These are phyloP conservation scores for Prosopis cineraria DNA, from an alignment of 306 rosid genomes.

Conservation along the genomic window DNA sequence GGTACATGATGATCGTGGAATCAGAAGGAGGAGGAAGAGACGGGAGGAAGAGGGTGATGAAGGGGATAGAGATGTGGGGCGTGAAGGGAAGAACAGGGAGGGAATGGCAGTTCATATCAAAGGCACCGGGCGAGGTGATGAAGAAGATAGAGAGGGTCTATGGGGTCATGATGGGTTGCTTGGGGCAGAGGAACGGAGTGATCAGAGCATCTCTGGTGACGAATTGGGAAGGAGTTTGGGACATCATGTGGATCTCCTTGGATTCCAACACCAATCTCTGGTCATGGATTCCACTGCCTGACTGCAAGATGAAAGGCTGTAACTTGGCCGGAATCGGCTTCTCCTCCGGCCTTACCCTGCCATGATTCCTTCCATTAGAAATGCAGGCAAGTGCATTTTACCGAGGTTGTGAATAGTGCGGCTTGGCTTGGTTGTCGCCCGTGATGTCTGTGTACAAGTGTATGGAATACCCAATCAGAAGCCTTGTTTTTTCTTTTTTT, in stretches of 20 bases:
- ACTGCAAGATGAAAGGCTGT: constrained; percentile 63
- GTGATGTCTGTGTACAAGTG: no score
- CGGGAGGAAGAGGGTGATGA: constrained; percentile 34
- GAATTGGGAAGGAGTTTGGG: constrained; percentile 60
- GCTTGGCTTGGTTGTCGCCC: no score
- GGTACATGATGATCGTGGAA: constrained; percentile 60
- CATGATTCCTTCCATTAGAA: no score
- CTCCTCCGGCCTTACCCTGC: constrained; percentile 56
- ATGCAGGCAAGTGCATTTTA: no score
- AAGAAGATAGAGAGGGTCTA: constrained; percentile 47
- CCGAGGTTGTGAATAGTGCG: no score
- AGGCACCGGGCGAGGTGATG: constrained; percentile 34
- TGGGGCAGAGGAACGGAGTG: constrained; percentile 51
- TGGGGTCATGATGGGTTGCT: constrained; percentile 71
- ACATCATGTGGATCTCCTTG: constrained; percentile 53
- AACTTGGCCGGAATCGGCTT: constrained; percentile 70
- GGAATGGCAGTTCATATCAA: constrained; percentile 50
- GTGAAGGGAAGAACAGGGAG: constrained; percentile 42
- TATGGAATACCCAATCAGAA: no score
- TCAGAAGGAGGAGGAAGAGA: constrained; percentile 37
- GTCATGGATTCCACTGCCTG: constrained; percentile 57
- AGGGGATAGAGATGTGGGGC: constrained; percentile 62
- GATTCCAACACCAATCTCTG: constrained; percentile 38
- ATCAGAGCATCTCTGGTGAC: constrained; percentile 53
- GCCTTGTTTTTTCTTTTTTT: no score